Conservation (phyloP, 495 filamentous ascomycete species). For the Neurospora sp. region DNA sequence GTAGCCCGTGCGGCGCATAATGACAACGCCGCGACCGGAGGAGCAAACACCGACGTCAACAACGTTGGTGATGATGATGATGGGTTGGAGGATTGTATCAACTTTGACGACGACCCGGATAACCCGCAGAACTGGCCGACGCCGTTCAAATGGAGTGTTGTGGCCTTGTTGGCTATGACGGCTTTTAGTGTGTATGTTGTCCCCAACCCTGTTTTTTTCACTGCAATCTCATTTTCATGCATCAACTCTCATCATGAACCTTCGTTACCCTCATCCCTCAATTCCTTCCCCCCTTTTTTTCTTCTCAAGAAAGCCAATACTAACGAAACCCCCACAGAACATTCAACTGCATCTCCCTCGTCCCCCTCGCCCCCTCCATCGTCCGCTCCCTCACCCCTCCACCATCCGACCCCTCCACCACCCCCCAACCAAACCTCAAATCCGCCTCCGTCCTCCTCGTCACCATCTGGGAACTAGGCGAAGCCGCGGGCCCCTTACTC, state of each 20-base stretch:
- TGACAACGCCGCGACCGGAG: too few relatives aligned
- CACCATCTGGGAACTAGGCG: conserved; percentile 49
- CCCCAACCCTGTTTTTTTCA: too few relatives aligned
- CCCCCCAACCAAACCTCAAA: conserved; percentile 7
- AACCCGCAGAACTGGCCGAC: conserved; percentile 44
- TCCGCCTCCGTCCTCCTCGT: conserved; percentile 44
- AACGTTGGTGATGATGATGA: conserved; percentile 17
- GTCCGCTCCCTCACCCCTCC: conserved; percentile 34
- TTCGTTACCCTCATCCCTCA: too few relatives aligned
- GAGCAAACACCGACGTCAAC: too few relatives aligned
- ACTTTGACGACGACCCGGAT: conserved; percentile 39
- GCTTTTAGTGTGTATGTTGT: conserved; percentile 43
- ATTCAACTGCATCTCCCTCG: conserved; percentile 46
- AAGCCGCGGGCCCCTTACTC: conserved; percentile 47
- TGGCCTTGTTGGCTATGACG: conserved; percentile 38
- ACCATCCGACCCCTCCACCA: conserved; percentile 16
- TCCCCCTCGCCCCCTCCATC: conserved; percentile 42
- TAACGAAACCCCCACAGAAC: too few relatives aligned
- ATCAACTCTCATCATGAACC: too few relatives aligned
- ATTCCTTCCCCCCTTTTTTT: too few relatives aligned
- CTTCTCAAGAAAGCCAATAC: too few relatives aligned
- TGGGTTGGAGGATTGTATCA: conserved; percentile 10
- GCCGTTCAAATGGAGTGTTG: conserved; percentile 40
- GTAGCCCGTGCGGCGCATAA: not conserved
- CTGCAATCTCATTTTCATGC: too few relatives aligned